phyloP scores from a whole-genome alignment of 106 monocot species.

The Allium fistulosum region DNA sequence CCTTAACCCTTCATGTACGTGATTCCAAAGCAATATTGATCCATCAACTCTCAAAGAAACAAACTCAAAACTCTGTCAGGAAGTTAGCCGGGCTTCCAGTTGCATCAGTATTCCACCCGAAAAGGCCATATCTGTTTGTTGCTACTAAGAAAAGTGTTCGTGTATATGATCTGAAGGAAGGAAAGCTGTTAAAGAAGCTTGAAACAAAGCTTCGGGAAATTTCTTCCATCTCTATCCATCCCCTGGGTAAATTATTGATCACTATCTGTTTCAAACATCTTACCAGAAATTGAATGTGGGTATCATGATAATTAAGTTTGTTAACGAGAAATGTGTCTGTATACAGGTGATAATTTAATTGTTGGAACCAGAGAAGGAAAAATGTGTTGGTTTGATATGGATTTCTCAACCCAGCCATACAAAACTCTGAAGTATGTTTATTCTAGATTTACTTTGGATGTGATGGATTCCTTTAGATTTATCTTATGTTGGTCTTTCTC shows the following conservation, averaged over 20 bases:
- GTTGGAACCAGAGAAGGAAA: slow-evolving; percentile 98
- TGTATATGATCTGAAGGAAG: slow-evolving; percentile 76
- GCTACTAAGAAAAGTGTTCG: slow-evolving; percentile 85
- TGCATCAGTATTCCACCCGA: slow-evolving; percentile 78
- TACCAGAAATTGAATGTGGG: too few species aligned
- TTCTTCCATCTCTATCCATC: slow-evolving; percentile 89
- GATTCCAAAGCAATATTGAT: slow-evolving; percentile 74
- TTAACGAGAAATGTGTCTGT: too few species aligned
- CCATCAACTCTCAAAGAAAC: slow-evolving; percentile 91
- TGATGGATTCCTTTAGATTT: too few species aligned
- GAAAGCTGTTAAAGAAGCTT: slow-evolving; percentile 78
- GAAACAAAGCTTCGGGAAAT: slow-evolving; percentile 77
- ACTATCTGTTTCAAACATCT: too few species aligned
- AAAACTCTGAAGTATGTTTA: slow-evolving; percentile 61
- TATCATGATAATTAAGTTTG: too few species aligned
- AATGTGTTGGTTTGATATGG: slow-evolving; percentile 98
- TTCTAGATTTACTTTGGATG: too few species aligned
- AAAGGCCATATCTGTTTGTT: slow-evolving; percentile 60
- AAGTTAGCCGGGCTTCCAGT: slow-evolving; percentile 85
- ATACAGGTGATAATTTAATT: slow-evolving; percentile 93
- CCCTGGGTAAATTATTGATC: slow-evolving; percentile 39
- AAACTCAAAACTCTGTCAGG: slow-evolving; percentile 64
- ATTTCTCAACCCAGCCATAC: slow-evolving; percentile 80
- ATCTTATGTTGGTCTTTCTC: too few species aligned
- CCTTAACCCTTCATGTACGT: slow-evolving; percentile 69